Conservation (phyloP, 495 filamentous ascomycete species). For the Penicillium canescens region DNA sequence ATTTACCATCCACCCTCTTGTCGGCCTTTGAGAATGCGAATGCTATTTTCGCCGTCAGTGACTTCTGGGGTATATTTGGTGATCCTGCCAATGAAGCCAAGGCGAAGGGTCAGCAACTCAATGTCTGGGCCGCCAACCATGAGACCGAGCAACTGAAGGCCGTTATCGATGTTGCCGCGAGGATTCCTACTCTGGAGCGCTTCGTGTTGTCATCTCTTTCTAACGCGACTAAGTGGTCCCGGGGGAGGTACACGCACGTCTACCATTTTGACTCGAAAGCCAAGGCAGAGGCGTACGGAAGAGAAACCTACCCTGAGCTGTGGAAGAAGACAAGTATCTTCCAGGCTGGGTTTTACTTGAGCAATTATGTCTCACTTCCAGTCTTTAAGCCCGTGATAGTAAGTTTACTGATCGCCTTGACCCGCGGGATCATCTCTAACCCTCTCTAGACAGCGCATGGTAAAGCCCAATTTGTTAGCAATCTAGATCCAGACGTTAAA, state of each 20-base stretch:
- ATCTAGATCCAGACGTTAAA: too few species aligned
- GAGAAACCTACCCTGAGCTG: conserved; percentile 37
- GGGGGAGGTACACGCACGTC: conserved; percentile 35
- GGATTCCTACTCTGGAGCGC: conserved; percentile 38
- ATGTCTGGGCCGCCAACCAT: conserved; percentile 38
- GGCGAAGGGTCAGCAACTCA: conserved; percentile 19
- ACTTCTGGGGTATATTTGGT: conserved; percentile 41
- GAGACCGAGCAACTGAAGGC: conserved; percentile 49
- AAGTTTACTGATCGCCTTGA: too few species aligned
- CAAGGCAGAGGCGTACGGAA: conserved; percentile 32
- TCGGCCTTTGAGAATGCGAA: background rate
- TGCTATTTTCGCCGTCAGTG: conserved; percentile 45
- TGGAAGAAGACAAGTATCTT: conserved; percentile 42
- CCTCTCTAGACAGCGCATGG: too few species aligned
- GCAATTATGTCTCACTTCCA: conserved; percentile 22
- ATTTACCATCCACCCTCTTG: background rate
- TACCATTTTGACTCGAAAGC: conserved; percentile 44
- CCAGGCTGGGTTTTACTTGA: conserved; percentile 37
- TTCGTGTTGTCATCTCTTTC: conserved; percentile 38
- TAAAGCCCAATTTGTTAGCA: too few species aligned
- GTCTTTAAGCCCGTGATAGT: too few species aligned
- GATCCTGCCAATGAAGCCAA: conserved; percentile 8
- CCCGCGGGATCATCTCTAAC: too few species aligned
- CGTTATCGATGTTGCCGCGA: conserved; percentile 49
- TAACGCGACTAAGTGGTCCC: conserved; percentile 29